A percentile compares a stretch with the other conserved stretches of the same genome.
phyloP scores from a whole-genome alignment of 352 stramenopile genomes.

The Pythium phragmiticola region DNA sequence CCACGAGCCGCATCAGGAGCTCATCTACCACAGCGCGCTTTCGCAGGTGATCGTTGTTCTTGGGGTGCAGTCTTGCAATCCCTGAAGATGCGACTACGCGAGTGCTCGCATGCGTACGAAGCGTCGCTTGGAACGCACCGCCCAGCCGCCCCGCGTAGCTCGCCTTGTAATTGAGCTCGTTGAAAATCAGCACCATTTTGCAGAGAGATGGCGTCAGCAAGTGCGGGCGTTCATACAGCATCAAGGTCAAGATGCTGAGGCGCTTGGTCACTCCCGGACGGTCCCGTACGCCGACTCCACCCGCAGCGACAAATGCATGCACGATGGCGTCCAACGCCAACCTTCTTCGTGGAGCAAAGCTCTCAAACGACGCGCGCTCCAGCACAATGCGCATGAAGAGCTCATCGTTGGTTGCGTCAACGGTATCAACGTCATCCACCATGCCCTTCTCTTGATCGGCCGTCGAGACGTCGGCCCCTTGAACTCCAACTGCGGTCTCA shows the following conservation, averaged over 20 bases:
- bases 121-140: too few species aligned
- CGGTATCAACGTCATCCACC: too few species aligned
- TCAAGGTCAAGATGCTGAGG: neutral
- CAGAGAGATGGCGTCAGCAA: neutral
- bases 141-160: too few species aligned
- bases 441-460: neutral
- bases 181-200: too few species aligned
- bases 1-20: neutral
- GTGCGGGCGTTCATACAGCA: neutral
- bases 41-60: neutral
- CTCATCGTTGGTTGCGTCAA: neutral
- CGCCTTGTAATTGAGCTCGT: too few species aligned
- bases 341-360: neutral
- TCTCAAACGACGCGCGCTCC: neutral
- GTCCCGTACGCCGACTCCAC: neutral
- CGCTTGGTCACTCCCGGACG: neutral
- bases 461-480: neutral
- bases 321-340: neutral
- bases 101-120: too few species aligned
- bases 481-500: too few species aligned
- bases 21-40: neutral
- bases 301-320: neutral
- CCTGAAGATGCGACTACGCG: too few species aligned
- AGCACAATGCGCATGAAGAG: neutral
- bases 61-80: too few species aligned